Evolutionary conservation across 129 eudicot species (phyloP).

Genomic region (Pseudognaphalium luteoalbum): DNA sequence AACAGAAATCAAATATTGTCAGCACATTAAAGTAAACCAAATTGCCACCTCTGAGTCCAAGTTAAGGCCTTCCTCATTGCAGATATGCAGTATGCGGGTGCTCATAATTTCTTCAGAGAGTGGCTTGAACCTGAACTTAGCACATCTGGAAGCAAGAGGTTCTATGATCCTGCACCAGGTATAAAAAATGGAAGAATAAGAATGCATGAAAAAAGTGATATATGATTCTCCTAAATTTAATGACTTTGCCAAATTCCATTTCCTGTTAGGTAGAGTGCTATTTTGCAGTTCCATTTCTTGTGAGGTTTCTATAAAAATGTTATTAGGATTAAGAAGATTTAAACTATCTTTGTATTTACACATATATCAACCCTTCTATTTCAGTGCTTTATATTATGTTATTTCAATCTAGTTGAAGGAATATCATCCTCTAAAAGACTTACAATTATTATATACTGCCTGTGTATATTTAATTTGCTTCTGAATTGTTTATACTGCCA

Average conservation of each 20-base stretch:
- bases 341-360: constrained; percentile 7
- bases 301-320: neutral
- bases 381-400: neutral
- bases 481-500: neutral
- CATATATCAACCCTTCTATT: neutral
- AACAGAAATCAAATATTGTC: neutral
- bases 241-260: neutral
- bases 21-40: constrained; percentile 18
- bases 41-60: constrained; percentile 72
- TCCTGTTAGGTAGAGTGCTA: neutral
- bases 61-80: constrained; percentile 80
- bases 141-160: constrained; percentile 99
- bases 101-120: constrained; percentile 88
- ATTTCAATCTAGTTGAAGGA: neutral
- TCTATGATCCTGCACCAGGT: constrained; percentile 73
- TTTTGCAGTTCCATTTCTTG: constrained; percentile 1
- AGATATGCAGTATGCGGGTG: constrained; percentile 68
- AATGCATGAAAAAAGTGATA: neutral
- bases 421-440: constrained; percentile 2
- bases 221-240: neutral
- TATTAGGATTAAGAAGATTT: neutral
- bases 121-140: constrained; percentile 95
- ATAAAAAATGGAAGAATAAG: constrained; percentile 12
- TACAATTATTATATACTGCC: neutral
- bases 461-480: neutral